phyloP scores from a whole-genome alignment of 805 yeast species.

The Scheffersomyces lignosus region DNA sequence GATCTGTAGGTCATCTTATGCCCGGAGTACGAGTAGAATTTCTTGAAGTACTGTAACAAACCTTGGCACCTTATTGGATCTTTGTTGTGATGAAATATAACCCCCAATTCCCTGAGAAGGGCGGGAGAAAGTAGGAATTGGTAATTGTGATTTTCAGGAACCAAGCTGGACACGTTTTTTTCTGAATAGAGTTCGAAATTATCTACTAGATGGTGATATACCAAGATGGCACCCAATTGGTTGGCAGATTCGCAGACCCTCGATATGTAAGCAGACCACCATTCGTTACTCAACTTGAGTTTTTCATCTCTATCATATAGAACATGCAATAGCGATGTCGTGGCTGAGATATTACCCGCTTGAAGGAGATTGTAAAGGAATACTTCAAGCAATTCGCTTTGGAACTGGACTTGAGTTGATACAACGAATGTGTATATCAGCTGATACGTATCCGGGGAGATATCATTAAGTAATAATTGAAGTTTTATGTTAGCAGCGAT shows the following conservation, averaged over 20 bases:
- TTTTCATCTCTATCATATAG: conserved; percentile 13
- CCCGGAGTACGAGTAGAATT: conserved; percentile 36
- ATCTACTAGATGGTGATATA: conserved; percentile 38
- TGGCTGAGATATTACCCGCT: conserved; percentile 21
- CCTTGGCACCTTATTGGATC: conserved; percentile 30
- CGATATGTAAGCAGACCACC: conserved; percentile 32
- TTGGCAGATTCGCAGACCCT: conserved; percentile 23
- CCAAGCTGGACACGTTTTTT: conserved; percentile 8
- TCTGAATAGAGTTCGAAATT: conserved; percentile 17
- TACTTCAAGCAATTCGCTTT: conserved; percentile 19
- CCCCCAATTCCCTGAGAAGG: conserved; percentile 23
- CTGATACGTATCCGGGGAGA: background rate
- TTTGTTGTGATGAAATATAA: conserved; percentile 26
- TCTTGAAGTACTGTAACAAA: conserved; percentile 32
- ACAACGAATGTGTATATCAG: conserved; percentile 8
- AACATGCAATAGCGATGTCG: conserved; percentile 26
- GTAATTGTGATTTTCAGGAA: conserved; percentile 15
- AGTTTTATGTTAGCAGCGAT: conserved; percentile 1
- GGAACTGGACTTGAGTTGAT: conserved; percentile 4
- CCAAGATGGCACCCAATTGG: conserved; percentile 30
- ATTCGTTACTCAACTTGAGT: conserved; percentile 27
- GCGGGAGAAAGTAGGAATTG: conserved; percentile 36
- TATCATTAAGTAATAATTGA: conserved; percentile 1
- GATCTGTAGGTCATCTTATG: conserved; percentile 29
- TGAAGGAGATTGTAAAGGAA: conserved; percentile 20